Evolutionary conservation across 768 basidiomycete genomes (phyloP).

Genomic region (Paxillus involutus): DNA sequence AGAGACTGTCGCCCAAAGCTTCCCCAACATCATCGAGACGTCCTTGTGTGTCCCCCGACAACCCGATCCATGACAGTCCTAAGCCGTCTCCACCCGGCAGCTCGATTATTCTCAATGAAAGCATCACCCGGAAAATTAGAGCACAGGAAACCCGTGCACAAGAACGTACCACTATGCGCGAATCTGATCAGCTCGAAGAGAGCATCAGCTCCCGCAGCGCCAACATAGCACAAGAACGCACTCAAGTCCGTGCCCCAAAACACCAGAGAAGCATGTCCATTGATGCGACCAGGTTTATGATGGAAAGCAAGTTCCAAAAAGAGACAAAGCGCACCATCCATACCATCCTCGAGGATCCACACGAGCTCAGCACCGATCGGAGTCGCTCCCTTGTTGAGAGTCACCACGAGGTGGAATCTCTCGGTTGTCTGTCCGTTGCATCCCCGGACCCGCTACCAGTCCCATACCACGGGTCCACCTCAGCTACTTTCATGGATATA

Average conservation of each 20-base stretch:
- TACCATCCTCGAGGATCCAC: conserved; percentile 28
- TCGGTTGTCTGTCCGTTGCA: conserved; percentile 26
- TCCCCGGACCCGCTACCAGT: conserved; percentile 48
- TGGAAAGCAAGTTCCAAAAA: conserved; percentile 17
- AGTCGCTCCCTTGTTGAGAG: conserved; percentile 15
- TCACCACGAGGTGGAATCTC: conserved; percentile 25
- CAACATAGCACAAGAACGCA: conserved; percentile 9
- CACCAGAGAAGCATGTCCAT: conserved; percentile 14
- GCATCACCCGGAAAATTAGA: conserved; percentile 5
- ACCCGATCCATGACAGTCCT: background rate
- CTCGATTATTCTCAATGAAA: conserved; percentile 11
- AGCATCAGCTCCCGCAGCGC: conserved; percentile 8
- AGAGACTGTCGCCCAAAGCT: conserved; percentile 11
- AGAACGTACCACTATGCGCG: conserved; percentile 13
- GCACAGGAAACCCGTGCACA: conserved; percentile 16
- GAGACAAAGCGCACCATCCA: conserved; percentile 29
- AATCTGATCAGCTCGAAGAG: conserved; percentile 15
- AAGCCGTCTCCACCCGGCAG: conserved; percentile 13
- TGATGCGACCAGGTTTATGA: conserved; percentile 14
- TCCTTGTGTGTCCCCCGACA: conserved; percentile 10
- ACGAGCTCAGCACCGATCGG: conserved; percentile 16
- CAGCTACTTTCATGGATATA: conserved; percentile 29
- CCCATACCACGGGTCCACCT: conserved; percentile 41
- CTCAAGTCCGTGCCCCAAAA: conserved; percentile 11
- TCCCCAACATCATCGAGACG: conserved; percentile 18